Evolutionary conservation across 495 filamentous ascomycete genomes (phyloP).

Genomic region (Penicillium angulare): DNA sequence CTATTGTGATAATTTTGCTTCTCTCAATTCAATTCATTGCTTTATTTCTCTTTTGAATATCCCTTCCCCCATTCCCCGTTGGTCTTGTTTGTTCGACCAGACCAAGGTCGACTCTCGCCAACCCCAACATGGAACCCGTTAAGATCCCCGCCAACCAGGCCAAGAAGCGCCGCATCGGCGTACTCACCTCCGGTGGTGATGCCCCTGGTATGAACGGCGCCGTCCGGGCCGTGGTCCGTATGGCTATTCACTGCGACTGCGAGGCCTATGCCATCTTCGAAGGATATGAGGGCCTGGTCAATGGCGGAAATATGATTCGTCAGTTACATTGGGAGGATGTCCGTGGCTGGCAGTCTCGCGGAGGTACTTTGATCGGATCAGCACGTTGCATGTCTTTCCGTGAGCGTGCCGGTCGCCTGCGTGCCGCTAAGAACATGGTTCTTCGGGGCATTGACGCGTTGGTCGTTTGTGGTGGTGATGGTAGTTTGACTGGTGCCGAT

Average conservation of each 20-base stretch:
- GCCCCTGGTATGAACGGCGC: conserved; percentile 97
- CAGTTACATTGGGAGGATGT: conserved; percentile 94
- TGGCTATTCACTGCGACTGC: conserved; percentile 82
- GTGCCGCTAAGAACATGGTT: conserved; percentile 90
- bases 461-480: conserved; percentile 96
- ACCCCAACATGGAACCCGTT: conserved; percentile 33
- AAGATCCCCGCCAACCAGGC: conserved; percentile 36
- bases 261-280: conserved; percentile 89
- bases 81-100: conserved; percentile 11
- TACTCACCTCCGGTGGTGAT: conserved; percentile 97
- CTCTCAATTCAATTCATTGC: neutral
- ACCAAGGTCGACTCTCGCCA: conserved; percentile 11
- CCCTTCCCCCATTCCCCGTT: conserved; percentile 3
- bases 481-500: conserved; percentile 94
- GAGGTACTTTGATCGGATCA: conserved; percentile 95
- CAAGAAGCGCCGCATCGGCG: conserved; percentile 79
- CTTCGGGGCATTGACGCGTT: conserved; percentile 90
- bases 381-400: conserved; percentile 88
- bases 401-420: conserved; percentile 76
- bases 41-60: conserved; percentile 7
- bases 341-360: conserved; percentile 89
- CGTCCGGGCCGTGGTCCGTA: conserved; percentile 90
- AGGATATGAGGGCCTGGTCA: conserved; percentile 93
- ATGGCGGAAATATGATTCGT: conserved; percentile 82
- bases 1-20: conserved; percentile 1